Conservation (phyloP, 176 grass and related monocot species). For the Triticum urartu region DNA sequence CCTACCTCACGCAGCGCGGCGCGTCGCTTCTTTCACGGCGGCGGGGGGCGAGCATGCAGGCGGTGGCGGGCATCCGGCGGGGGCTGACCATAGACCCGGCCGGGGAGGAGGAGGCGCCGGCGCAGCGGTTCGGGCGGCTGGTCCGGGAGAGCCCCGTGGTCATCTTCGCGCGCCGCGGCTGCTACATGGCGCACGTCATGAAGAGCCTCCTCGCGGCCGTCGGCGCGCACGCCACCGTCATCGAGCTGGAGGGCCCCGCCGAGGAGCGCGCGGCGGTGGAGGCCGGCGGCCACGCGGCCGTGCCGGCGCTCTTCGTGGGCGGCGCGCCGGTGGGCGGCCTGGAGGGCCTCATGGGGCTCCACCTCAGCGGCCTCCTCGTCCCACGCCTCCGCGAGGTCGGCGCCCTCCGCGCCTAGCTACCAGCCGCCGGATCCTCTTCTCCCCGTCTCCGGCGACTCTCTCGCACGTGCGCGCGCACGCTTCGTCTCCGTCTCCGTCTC, state of each 20-base stretch:
- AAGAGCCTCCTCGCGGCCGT: conserved; percentile 67
- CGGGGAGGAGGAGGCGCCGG: conserved; percentile 49
- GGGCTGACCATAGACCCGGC: conserved; percentile 60
- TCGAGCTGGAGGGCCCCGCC: conserved; percentile 62
- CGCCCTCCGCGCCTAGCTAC: conserved; percentile 36
- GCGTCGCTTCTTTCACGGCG: background rate
- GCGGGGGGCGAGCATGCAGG: conserved; percentile 28
- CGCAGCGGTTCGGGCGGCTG: conserved; percentile 44
- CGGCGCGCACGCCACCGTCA: conserved; percentile 83
- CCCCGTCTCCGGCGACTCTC: background rate
- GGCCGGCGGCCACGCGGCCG: conserved; percentile 19
- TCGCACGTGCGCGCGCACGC: background rate
- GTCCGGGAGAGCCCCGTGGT: conserved; percentile 82
- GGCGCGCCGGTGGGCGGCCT: conserved; percentile 74
- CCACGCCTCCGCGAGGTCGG: conserved; percentile 42
- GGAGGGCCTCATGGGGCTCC: conserved; percentile 87
- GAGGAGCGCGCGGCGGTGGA: conserved; percentile 42
- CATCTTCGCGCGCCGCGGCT: conserved; percentile 61
- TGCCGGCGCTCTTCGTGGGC: conserved; percentile 84
- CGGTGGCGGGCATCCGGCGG: conserved; percentile 32
- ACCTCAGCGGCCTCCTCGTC: conserved; percentile 69
- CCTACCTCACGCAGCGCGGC: background rate
- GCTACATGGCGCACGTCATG: conserved; percentile 98
- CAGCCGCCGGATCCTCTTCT: background rate
- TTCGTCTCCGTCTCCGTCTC: background rate